Percentiles rank a stretch among this genome's conserved stretches.
phyloP scores from a whole-genome alignment of 2,329 filamentous ascomycete genomes.

The Colletotrichum caudatum region DNA sequence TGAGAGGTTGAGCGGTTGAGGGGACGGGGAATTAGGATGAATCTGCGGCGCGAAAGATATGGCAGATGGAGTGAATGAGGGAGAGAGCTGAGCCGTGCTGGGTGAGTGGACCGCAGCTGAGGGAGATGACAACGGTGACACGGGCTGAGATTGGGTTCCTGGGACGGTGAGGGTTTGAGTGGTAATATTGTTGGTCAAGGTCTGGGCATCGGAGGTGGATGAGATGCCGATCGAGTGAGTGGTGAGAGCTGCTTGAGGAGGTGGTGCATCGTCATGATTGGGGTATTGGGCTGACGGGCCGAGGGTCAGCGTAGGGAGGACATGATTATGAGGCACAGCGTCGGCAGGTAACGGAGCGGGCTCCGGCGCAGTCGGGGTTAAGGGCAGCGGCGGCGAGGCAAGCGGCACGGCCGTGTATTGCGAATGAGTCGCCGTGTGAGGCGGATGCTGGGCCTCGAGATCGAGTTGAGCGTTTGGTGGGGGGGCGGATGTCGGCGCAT shows the following conservation, averaged over 20 bases:
- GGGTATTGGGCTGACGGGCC: constrained; percentile 36
- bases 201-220: constrained; percentile 26
- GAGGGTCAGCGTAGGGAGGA: constrained; percentile 30
- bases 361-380: constrained; percentile 19
- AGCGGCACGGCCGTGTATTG: constrained; percentile 32
- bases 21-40: constrained; percentile 34
- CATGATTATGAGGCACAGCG: constrained; percentile 15
- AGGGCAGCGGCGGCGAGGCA: constrained; percentile 30
- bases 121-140: constrained; percentile 29
- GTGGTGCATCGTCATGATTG: constrained; percentile 32
- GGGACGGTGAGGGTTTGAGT: constrained; percentile 32
- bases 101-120: constrained; percentile 25
- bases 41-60: constrained; percentile 40
- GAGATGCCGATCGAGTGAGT: constrained; percentile 25
- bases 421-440: constrained; percentile 22
- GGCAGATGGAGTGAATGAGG: constrained; percentile 35
- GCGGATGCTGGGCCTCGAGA: constrained; percentile 36
- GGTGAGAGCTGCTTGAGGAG: constrained; percentile 14
- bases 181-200: constrained; percentile 23
- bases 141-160: constrained; percentile 24
- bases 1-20: constrained; percentile 36
- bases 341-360: constrained; percentile 23
- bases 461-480: constrained; percentile 29
- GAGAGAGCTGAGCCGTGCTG: constrained; percentile 6
- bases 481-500: constrained; percentile 1